Base-by-base conservation (phyloP, 139 green algal genomes). In the Chlorella sorokiniana region DNA sequence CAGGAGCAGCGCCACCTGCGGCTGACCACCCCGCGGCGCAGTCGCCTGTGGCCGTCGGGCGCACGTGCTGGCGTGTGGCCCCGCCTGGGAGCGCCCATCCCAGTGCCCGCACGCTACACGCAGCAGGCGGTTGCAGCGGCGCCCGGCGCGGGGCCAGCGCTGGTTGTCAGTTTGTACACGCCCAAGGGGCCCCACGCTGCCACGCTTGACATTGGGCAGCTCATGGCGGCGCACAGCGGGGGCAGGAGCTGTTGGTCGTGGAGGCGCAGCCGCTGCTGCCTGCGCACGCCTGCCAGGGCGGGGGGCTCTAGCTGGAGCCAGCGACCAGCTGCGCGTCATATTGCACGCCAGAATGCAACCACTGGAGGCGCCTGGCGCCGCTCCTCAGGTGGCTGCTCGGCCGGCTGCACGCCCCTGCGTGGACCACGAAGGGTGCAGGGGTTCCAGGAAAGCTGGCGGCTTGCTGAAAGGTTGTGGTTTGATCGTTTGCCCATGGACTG, bases 191-290 rank as follows among this genome's bases (percentile, higher is more conserved):
- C 69, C 3, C 37, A 40, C 42, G 20, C 31, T 1, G 69, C 69
- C 7, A 59, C 22, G 22, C 33, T 76, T 10, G 10, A 29, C 23
- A n/a, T 27, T 10, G 42, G 42, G 69, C 69, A 76, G 16, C 31
- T 61, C 10, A 4, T 27, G n/a, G 23, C 33, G 4, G 67, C 67
- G 1, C n/a, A 22, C 2, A 10, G 45, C 0, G 25, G 40, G 4
- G 31, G n/a, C 9, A 16, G 16, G 42, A 3, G 29, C 42, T 25
- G 10, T 0, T 76, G 1, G 14, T 6, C 29, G 42, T 59, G 42
- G 37, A 62, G 42, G 69, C 69, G 69, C 69, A 42, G 42, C 42
- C 41, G 69, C 69, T 62, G 29, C 29, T 31, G 42, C 69, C 69
- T 6, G 29, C 11, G 48, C 48, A 56, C 35, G 23, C n/a, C 29